Evolutionary conservation across 495 filamentous ascomycete species (phyloP).

Genomic region (Talaromyces liani): DNA sequence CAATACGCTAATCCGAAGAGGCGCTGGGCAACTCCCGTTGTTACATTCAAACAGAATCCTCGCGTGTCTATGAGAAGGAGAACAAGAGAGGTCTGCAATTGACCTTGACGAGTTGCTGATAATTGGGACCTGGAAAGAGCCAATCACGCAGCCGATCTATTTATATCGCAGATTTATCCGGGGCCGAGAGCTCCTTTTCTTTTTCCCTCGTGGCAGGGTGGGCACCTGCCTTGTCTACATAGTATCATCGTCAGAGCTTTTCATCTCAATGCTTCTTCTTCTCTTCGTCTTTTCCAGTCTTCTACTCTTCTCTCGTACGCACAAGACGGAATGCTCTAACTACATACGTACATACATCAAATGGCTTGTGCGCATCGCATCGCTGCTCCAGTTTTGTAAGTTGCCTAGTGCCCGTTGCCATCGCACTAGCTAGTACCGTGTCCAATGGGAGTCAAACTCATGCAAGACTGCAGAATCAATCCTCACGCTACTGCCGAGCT

Average conservation of each 20-base stretch:
- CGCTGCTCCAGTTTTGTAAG: background rate
- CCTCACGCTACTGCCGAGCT: constrained; percentile 9
- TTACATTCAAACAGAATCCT: too few relatives aligned
- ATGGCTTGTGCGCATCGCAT: background rate
- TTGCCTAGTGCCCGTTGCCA: background rate
- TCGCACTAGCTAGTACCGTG: background rate
- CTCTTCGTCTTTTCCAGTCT: too few relatives aligned
- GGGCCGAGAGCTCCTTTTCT: background rate
- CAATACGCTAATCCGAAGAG: too few relatives aligned
- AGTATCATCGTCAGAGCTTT: background rate
- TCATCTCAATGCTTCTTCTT: background rate
- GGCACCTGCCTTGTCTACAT: background rate
- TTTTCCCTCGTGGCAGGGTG: background rate
- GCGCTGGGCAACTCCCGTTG: too few relatives aligned
- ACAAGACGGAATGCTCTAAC: too few relatives aligned
- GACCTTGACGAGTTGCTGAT: too few relatives aligned
- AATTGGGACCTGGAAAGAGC: background rate
- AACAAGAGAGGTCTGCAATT: too few relatives aligned
- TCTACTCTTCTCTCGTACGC: too few relatives aligned
- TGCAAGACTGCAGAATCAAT: background rate
- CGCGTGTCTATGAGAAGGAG: too few relatives aligned
- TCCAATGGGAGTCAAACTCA: background rate
- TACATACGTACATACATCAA: too few relatives aligned
- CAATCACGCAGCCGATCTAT: background rate
- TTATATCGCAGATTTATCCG: background rate